Evolutionary conservation across 371 early-diverging fungal genomes (phyloP), one percentile per base, ranked within the genome.

Genomic region (Batrachochytrium dendrobatidis): DNA sequence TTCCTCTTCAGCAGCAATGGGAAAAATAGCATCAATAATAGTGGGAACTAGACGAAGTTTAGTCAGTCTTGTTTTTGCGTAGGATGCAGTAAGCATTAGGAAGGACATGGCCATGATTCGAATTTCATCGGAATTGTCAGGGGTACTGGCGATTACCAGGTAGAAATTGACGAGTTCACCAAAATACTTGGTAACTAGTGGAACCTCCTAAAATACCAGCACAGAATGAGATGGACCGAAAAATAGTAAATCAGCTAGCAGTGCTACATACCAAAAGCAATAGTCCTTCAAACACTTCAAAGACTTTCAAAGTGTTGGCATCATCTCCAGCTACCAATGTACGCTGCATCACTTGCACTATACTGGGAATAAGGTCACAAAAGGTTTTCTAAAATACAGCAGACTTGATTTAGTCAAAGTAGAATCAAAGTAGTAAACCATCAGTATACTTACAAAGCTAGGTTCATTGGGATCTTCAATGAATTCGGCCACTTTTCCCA

Each of bases 61-160:
- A 65, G 83, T 83, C 63, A 94, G 79, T 65, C 86, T 87, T 53
- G 82, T 83, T 63, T 87, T 86, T 63, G 90, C 89, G 65, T 82
- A 88, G 26, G 83, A 80, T 46, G 86, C 78, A 48, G 86, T 82
- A 88, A 87, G 89, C 79, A 88, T 84, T 50, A 94, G 67, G 76
- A 91, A 89, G 55, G 88, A 86, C 33, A 93, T 74, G 0, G 90
- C 88, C 75, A 87, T 81, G 31, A 88, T 80, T 62, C 95, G 87
- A 54, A 88, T 70, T 7, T 74, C 74, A 34, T 84, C 85, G 33
- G 80, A 82, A 34, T 86, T 71, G 20, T 83, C 73, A 51, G 73
- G 71, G 70, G 88, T 88, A 34, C 75, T 64, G 53, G 85, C 89
- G 31, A 90, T 82, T 15, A 60, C 73, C 60, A 88, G 74, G 69